Base-by-base conservation (phyloP, 306 rosid species). In the Quercus bicolor region DNA sequence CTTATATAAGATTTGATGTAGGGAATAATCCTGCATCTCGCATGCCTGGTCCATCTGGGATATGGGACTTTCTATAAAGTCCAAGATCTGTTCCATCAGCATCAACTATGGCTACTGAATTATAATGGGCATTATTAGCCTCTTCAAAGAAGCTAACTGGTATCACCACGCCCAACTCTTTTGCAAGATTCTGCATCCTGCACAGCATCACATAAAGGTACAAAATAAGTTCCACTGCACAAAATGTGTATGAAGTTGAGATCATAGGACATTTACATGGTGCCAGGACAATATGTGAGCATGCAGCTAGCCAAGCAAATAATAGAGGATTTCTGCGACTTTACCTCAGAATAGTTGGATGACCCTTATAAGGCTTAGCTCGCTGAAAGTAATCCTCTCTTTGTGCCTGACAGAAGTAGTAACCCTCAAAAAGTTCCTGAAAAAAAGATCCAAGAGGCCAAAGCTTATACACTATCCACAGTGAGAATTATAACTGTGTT, bases 101-200 rank as follows among this genome's bases (percentile, higher is more conserved):
- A 87, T 92, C 96, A 73, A 95, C 82, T 64, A 95, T 86, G 78
- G 95, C 97, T 68, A 95, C 73, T 76, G 99, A 88, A 79, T 93
- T 95, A 79, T 95, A 95, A 81, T 88, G 98, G 19, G 96, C 99
- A 89, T 95, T 95, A 82, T 95, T 95, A 78, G 97, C 97, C 86
- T 95, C 99, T 85, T 95, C 99, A 82, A 88, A 95, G 86, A 95
- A 91, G 82, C 98, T 95, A 74, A 92, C 97, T 14, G 98, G 98
- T 76, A 93, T 87, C 76, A 95, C 98, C 56, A 90, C 93, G 56
- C 86, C 88, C 10, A 92, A 90, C 86, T 91, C 98, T 86, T 91
- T 86, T 13, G 99, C 96, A 85, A 95, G 88, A 79, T 87, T 84
- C 84, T 89, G 96, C 99, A 95, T 90, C 91, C 98, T 95, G 51